These are phyloP conservation scores for Tetrastigma voinierianum DNA, from an alignment of 164 flowering plant species.

Conservation along the genomic window DNA sequence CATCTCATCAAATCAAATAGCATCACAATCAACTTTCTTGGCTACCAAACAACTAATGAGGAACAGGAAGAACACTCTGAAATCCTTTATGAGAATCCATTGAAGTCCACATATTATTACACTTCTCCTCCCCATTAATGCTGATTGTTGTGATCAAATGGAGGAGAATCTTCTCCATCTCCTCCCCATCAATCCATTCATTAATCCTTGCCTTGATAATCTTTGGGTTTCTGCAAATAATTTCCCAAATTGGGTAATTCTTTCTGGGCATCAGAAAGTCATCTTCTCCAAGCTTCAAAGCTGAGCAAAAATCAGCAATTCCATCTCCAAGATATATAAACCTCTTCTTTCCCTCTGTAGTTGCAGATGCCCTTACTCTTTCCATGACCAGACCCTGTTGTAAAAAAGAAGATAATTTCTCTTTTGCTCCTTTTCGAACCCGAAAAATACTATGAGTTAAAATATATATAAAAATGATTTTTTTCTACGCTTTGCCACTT, in stretches of 20 bases:
- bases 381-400: conserved; percentile 24
- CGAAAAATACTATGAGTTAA: no score
- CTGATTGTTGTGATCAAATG: conserved; percentile 10
- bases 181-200: conserved; percentile 25
- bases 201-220: conserved; percentile 17
- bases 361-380: conserved; percentile 9
- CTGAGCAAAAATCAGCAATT: conserved; percentile 26
- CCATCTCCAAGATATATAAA: conserved; percentile 35
- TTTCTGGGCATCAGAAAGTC: conserved; percentile 35
- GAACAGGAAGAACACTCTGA: conserved; percentile 3
- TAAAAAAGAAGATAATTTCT: no score
- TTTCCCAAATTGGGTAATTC: conserved; percentile 27
- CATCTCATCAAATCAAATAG: no score
- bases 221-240: conserved; percentile 5
- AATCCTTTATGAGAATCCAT: no score
- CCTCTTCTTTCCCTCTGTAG: conserved; percentile 7
- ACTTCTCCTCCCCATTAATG: conserved; percentile 3
- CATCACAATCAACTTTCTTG: not conserved
- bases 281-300: conserved; percentile 17
- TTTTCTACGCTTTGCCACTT: no score
- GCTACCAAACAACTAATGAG: not conserved
- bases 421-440: no score
- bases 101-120: no score
- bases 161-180: conserved; percentile 14
- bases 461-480: no score